Evolutionary conservation across 1,284 basidiomycete genomes (phyloP), one percentile per base, ranked within the genome.

Genomic region (Erythrobasidium hasegawianum): DNA sequence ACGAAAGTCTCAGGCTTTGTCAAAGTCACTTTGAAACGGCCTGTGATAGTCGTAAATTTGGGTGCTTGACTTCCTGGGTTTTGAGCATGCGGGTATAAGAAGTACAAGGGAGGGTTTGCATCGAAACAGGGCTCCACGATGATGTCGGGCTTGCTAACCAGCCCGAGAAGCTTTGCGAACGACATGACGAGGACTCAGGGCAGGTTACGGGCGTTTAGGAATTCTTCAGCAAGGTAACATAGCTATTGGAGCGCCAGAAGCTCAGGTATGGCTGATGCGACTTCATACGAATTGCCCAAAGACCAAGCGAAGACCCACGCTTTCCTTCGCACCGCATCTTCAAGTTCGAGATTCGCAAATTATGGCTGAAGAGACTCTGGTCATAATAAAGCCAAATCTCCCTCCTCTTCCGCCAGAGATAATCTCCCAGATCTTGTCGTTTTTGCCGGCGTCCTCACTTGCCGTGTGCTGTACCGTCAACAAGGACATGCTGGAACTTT

Each of bases 61-160:
- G 59, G 59, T 40, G 59, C 59, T 52, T 60, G 59, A 38, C 47
- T 52, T 52, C 59, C 59, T 40, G 47, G 26, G 11, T 39, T 52
- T 16, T 20, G 18, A 33, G 59, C 59, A 33, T 50, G 29, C 10
- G 59, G 59, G 40, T 39, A 60, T 9, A 60, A 10, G 18, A 60
- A 18, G 52, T 60, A 60, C 4, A 60, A 27, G 20, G 59, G 40
- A 50, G 59, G 59, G 16, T 60, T 50, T 40, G 39, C 27, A 40
- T 60, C 59, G 24, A 60, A 60, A n/a, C 38, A 40, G 38, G 59
- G 43, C 49, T 60, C 59, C 2, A 33, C 59, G 24, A 13, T 38
- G 24, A 60, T 60, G 41, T 53, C 49, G 10, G 57, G 57, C 50
- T 50, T 26, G 50, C 45, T 47, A 24, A 5, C 8, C 45, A 33